Base-by-base conservation (phyloP, 495 filamentous ascomycete genomes). In the Penicillium goetzii region DNA sequence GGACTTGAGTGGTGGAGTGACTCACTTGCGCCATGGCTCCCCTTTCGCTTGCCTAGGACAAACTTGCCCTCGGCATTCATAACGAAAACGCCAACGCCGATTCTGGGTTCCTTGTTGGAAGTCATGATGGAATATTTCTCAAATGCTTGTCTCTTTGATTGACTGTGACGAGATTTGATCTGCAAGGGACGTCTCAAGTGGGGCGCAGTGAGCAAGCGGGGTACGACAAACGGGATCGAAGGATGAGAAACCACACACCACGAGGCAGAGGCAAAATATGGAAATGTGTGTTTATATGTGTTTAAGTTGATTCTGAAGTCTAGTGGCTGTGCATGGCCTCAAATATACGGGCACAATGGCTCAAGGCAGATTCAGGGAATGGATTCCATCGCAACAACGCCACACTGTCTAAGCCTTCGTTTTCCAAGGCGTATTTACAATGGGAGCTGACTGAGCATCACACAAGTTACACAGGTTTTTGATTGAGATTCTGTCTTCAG, bases 11-110 rank as follows among this genome's bases (percentile, higher is more conserved):
- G 14, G 15, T 3, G 36, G 36, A 17, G 2, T 36, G 26, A 63
- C 66, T 50, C 54, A 78, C 78, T 72, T 15, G 78, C 71, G 30
- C 78, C 78, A 55, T 72, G 72, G 50, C 75, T 78, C 28, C 76
- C 76, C 56, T 73, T 70, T 36, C 78, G 53, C 50, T 73, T 58
- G 19, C 78, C 78, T 0, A 78, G 40, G 49, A 80, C 26, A 47
- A 80, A 73, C 51, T 78, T 59, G 15, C 71, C 73, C 9, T 70
- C 43, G 10, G 51, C 4, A 19, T 74, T 78, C 30, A 73, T 17
- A 40, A 72, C 58, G 41, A 80, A 78, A 33, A 75, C 74, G 0
- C 56, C 75, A 36, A 80, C 61, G 32, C 78, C 78, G 34, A 77
- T 64, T 57, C 62, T 63, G 15, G 71, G 66, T 10, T 69, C 53